phyloP scores from a whole-genome alignment of 2,329 filamentous ascomycete species.

The Metarhizium sp. region DNA sequence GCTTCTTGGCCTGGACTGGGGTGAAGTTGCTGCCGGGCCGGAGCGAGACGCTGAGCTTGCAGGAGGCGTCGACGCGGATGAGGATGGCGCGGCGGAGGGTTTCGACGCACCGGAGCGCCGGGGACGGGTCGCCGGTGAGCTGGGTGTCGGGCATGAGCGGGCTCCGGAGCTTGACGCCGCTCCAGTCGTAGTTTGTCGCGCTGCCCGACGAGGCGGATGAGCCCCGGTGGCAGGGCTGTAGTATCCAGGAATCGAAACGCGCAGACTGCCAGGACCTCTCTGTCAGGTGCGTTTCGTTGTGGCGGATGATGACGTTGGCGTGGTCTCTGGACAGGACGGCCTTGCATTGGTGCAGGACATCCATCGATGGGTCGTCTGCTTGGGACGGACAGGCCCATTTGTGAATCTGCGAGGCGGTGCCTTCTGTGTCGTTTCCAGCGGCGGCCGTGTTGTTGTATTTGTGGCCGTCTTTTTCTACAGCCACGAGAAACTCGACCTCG shows the following conservation, averaged over 20 bases:
- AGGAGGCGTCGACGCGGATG: neutral
- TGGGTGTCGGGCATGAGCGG: neutral
- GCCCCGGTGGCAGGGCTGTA: neutral
- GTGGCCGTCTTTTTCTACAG: neutral
- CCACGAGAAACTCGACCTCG: neutral
- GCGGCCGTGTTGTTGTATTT: neutral
- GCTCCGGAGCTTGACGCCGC: neutral
- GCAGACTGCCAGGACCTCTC: conserved; percentile 1
- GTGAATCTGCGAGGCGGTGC: neutral
- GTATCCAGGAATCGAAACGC: neutral
- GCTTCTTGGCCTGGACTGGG: neutral
- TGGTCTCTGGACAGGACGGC: neutral
- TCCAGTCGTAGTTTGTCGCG: neutral
- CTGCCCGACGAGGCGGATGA: neutral
- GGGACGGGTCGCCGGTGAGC: neutral
- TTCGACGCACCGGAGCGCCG: neutral
- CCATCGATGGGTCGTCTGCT: neutral
- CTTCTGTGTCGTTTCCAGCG: neutral
- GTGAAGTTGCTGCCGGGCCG: neutral
- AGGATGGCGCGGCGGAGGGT: neutral
- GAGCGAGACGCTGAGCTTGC: neutral
- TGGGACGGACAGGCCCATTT: neutral
- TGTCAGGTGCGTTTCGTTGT: neutral
- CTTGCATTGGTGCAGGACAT: neutral
- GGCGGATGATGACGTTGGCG: neutral